A percentile compares a stretch with the other conserved stretches of the same genome.
These are phyloP conservation scores for Rhynchosporium graminicola DNA, from an alignment of 2,329 filamentous ascomycete genomes.

Conservation along the genomic window DNA sequence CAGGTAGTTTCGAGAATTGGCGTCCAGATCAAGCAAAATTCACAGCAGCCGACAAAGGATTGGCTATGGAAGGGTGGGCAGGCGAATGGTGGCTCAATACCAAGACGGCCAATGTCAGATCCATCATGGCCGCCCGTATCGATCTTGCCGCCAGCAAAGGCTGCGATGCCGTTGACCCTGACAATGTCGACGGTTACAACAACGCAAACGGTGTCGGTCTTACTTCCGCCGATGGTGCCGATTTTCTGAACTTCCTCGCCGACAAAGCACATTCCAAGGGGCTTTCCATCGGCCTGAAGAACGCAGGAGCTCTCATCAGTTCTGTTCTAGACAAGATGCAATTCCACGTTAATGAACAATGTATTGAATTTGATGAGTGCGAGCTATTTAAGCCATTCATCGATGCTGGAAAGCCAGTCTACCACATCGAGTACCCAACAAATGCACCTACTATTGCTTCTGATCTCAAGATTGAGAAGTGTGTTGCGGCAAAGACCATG, in stretches of 20 bases:
- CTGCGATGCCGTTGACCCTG: constrained; percentile 69
- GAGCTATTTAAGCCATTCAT: constrained; percentile 59
- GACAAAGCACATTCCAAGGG: constrained; percentile 53
- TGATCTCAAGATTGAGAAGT: constrained; percentile 15
- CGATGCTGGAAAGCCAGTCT: constrained; percentile 64
- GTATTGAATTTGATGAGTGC: constrained; percentile 62
- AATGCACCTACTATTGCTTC: constrained; percentile 11
- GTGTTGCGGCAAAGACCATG: constrained; percentile 8
- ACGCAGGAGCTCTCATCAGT: constrained; percentile 61
- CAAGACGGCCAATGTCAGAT: constrained; percentile 57
- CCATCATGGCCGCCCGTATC: constrained; percentile 64
- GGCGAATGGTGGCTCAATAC: constrained; percentile 68
- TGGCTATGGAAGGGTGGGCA: constrained; percentile 61
- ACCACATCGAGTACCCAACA: constrained; percentile 71
- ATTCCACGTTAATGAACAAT: constrained; percentile 73
- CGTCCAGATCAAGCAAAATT: constrained; percentile 59
- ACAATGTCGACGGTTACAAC: constrained; percentile 69
- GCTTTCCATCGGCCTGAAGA: constrained; percentile 69
- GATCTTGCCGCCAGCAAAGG: constrained; percentile 60
- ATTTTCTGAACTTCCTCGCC: constrained; percentile 63
- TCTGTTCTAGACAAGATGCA: constrained; percentile 53
- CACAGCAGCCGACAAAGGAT: constrained; percentile 55
- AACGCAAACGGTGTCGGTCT: constrained; percentile 65
- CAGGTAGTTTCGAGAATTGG: constrained; percentile 67
- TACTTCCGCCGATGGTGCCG: constrained; percentile 55